phyloP scores from a whole-genome alignment of 371 early-diverging fungal species.

The Mucor plumbeus region DNA sequence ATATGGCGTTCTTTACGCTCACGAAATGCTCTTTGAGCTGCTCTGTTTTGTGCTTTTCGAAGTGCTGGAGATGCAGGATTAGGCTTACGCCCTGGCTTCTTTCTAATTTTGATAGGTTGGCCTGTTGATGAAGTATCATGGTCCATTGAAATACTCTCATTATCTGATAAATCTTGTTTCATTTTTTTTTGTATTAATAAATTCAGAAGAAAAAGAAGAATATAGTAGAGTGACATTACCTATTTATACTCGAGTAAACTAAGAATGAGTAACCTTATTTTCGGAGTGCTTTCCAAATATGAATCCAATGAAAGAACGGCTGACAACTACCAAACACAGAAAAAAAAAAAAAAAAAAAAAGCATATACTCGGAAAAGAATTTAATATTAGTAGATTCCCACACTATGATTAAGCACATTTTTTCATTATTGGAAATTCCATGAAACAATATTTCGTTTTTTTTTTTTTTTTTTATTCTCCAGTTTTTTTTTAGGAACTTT shows the following conservation, averaged over 20 bases:
- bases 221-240: not conserved
- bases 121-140: not conserved
- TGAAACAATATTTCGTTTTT: not conserved
- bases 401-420: not conserved
- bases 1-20: constrained; percentile 81
- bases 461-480: no score
- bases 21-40: constrained; percentile 82
- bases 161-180: constrained; percentile 18
- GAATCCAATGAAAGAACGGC: constrained; percentile 4
- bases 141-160: constrained; percentile 1
- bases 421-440: not conserved
- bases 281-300: constrained; percentile 5
- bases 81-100: constrained; percentile 88
- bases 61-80: constrained; percentile 72
- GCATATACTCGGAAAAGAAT: not conserved
- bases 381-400: not conserved
- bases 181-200: not conserved
- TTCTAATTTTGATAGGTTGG: constrained; percentile 53
- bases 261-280: not conserved
- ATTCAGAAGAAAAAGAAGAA: not conserved
- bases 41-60: constrained; percentile 83
- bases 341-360: not conserved
- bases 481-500: no score
- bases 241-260: constrained; percentile 4
- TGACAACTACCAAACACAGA: not conserved